phyloP scores from a whole-genome alignment of 768 basidiomycete species.

The Lyophyllum shimeji region DNA sequence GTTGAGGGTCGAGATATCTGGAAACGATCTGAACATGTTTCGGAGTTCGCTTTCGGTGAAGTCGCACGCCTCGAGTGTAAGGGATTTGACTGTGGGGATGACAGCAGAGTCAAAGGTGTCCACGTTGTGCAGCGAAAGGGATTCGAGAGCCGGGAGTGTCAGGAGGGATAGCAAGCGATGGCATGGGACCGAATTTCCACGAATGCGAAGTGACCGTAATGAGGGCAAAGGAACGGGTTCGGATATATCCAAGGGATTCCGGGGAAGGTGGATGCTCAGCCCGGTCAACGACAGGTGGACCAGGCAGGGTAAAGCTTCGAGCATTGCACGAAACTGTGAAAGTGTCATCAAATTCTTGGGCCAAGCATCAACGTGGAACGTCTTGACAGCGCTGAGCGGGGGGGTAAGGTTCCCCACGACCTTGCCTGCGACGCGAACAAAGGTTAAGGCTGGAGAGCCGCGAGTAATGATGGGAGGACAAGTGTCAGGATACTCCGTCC shows the following conservation, averaged over 20 bases:
- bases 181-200: constrained; percentile 32
- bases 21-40: constrained; percentile 34
- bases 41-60: constrained; percentile 31
- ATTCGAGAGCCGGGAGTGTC: constrained; percentile 33
- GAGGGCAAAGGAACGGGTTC: constrained; percentile 31
- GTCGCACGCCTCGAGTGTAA: constrained; percentile 33
- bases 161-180: constrained; percentile 37
- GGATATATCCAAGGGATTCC: constrained; percentile 26
- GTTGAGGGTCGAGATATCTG: constrained; percentile 29
- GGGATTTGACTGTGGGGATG: constrained; percentile 31
- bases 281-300: constrained; percentile 42
- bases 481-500: constrained; percentile 27
- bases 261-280: constrained; percentile 34
- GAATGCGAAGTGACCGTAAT: constrained; percentile 41
- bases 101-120: constrained; percentile 32
- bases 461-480: constrained; percentile 30
- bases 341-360: constrained; percentile 32
- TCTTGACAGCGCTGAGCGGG: constrained; percentile 32
- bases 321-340: constrained; percentile 32
- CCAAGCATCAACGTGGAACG: constrained; percentile 45
- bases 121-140: constrained; percentile 32
- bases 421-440: constrained; percentile 42
- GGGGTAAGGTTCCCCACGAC: constrained; percentile 41
- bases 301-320: constrained; percentile 34
- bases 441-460: constrained; percentile 32